Conservation (phyloP, 2,329 filamentous ascomycete species). For the Calonectria multiphialidica region DNA sequence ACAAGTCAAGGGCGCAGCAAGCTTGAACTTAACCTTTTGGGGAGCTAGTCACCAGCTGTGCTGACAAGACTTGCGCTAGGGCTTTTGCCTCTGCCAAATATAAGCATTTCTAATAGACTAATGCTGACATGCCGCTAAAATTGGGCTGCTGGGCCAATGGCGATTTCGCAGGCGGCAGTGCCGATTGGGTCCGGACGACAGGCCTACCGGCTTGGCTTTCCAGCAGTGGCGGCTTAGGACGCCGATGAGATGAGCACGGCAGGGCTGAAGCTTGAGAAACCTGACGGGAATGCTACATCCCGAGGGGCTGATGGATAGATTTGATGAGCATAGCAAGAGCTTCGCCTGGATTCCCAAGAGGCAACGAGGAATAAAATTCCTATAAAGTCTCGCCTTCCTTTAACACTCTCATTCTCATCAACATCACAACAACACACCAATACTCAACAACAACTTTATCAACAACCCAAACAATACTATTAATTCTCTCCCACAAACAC, state of each 20-base stretch:
- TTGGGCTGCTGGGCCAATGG: not conserved
- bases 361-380: not conserved
- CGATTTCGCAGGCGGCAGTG: slow-evolving; percentile 9
- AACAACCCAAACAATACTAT: not conserved
- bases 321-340: slow-evolving; percentile 5
- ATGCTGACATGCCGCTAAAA: not conserved
- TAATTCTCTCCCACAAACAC: not conserved
- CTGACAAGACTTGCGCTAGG: too few species aligned
- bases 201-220: not conserved
- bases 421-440: slow-evolving; percentile 20
- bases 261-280: slow-evolving; percentile 12
- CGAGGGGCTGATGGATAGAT: slow-evolving; percentile 2
- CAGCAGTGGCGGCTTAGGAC: slow-evolving; percentile 14
- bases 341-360: not conserved
- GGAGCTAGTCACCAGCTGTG: too few species aligned
- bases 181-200: slow-evolving; percentile 9
- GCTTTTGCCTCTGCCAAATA: not conserved
- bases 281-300: slow-evolving; percentile 5
- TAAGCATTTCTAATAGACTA: not conserved
- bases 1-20: too few species aligned
- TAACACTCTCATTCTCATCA: slow-evolving; percentile 31
- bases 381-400: slow-evolving; percentile 39
- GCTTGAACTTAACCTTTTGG: too few species aligned
- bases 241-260: slow-evolving; percentile 17
- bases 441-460: too few species aligned